Base-by-base conservation (phyloP, 345 rosid genomes). In the Cardamine resedifolia region DNA sequence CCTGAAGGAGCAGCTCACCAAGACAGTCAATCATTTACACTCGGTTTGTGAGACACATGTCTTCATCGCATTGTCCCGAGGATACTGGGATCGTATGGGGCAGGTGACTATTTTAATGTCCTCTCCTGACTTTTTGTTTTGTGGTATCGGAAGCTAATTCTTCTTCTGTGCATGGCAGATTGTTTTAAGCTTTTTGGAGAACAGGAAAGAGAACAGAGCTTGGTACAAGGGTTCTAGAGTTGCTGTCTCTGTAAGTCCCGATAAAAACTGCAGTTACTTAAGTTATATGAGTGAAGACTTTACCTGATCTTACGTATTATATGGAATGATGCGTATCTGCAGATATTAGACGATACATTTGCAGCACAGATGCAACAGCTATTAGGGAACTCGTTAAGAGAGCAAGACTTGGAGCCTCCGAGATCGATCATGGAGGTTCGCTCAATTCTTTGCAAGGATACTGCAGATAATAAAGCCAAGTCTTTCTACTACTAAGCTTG, bases 281-380 rank as follows among this genome's bases (percentile, higher is more conserved):
- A 11, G 9, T 33, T 33, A 11, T 26, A 5, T 10, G 7, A 33
- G 9, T 33, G 3, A 1, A 31, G 9, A 33, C 9, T 33, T 33
- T 11, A 33, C 36, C 8, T 33, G 10, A 33, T 62, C 27, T 41
- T 30, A 39, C 12, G 4, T 16, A 16, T 56, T 21, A 30, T 58
- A 2, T 14, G 5, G 10, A 63, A 64, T 65, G 15, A 15, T 38
- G 52, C 5, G 20, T 11, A 38, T 47, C 18, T 58, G 84, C 90
- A 95, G 99, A 87, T 95, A 45, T 68, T 95, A 71, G 99, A 95
- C 43, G 99, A 91, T 78, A 82, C 96, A 23, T 95, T 91, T 82
- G 98, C 86, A 43, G 93, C 99, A 33, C 94, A 90, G 72, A 90
- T 95, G 88, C 98, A 95, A 81, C 89, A 88, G 79, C 85, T 95